Conservation (phyloP, 2,329 filamentous ascomycete genomes). For the Raffaelea albimanens region DNA sequence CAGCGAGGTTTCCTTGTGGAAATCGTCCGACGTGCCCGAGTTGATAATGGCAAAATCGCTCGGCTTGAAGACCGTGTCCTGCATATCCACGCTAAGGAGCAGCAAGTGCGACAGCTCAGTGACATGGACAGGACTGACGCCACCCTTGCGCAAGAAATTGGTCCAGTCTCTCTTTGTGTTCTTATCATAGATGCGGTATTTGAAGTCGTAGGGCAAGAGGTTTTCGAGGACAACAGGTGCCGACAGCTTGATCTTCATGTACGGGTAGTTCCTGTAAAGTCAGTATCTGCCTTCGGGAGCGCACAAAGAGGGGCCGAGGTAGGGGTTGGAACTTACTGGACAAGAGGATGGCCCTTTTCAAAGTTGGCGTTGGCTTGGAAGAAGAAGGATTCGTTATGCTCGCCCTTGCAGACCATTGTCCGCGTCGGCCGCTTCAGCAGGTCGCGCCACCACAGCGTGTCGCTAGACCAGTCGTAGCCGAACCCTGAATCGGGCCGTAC, state of each 20-base stretch:
- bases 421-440: conserved; percentile 74
- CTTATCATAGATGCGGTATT: conserved; percentile 98
- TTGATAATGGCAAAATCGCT: conserved; percentile 99
- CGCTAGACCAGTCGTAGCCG: conserved; percentile 88
- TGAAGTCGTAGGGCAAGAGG: conserved; percentile 92
- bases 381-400: conserved; percentile 84
- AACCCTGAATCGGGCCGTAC: conserved; percentile 92
- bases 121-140: conserved; percentile 93
- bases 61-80: conserved; percentile 87
- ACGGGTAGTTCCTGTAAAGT: conserved; percentile 63
- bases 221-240: conserved; percentile 94
- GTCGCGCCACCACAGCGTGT: conserved; percentile 88
- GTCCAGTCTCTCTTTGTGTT: conserved; percentile 99
- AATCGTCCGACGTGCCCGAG: conserved; percentile 76
- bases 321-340: conserved; percentile 55
- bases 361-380: conserved; percentile 89
- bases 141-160: conserved; percentile 93
- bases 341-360: conserved; percentile 74
- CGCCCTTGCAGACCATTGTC: conserved; percentile 81
- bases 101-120: conserved; percentile 92
- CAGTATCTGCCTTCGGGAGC: background rate
- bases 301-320: background rate
- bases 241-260: conserved; percentile 86
- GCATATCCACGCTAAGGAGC: conserved; percentile 88
- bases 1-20: conserved; percentile 70